A percentile compares a stretch with the other conserved stretches of the same genome.
Conservation (phyloP, 1,284 basidiomycete genomes). For the Sanghuangporus weigelae region DNA sequence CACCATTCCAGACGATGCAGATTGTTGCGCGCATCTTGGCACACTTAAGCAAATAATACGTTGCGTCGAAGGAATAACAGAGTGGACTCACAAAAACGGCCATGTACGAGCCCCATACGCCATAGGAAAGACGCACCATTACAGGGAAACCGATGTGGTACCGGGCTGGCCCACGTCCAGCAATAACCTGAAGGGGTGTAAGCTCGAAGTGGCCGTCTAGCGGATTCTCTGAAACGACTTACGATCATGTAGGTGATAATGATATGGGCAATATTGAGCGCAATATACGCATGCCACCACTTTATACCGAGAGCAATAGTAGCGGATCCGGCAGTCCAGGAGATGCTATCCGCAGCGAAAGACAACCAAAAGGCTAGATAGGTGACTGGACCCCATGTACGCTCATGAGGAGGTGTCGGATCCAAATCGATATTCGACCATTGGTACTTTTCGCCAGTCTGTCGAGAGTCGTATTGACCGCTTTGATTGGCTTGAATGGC, state of each 20-base stretch:
- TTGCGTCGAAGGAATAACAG: no score
- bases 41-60: no score
- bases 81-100: not conserved
- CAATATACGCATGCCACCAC: not conserved
- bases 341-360: not conserved
- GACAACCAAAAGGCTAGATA: not conserved
- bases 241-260: not conserved
- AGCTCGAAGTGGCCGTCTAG: not conserved
- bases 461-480: not conserved
- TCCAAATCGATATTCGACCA: not conserved
- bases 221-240: not conserved
- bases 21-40: no score
- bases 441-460: not conserved
- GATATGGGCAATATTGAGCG: not conserved
- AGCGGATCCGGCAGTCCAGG: not conserved
- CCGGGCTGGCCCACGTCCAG: not conserved
- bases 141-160: not conserved
- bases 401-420: not conserved
- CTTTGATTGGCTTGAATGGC: not conserved
- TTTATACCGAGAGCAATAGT: not conserved
- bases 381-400: not conserved
- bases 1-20: constrained; percentile 25
- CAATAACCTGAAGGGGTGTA: not conserved
- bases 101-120: not conserved
- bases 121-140: not conserved